Evolutionary conservation across 2,329 filamentous ascomycete species (phyloP), one percentile per base, ranked within the genome.

Genomic region (Aaosphaeria arxii): DNA sequence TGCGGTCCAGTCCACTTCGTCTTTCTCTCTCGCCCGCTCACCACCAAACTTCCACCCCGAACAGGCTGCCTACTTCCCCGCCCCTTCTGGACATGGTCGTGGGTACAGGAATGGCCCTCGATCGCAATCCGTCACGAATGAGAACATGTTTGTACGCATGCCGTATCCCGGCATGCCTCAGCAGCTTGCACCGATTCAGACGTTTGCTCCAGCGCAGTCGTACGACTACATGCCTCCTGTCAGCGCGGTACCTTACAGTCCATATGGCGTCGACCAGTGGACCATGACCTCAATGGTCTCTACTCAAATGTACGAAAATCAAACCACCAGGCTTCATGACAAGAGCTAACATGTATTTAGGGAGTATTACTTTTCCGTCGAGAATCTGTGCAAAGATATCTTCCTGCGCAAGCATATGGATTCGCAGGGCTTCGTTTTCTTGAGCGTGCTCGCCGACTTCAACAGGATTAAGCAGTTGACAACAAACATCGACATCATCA

Each of bases 331-430:
- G 33, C 33, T 36, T 36, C 33, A 24, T 24, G 17, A 24, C 17
- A 24, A 2, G 33, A 36, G 33, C n/a, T 9, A 36, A 36, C 33
- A 36, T 36, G 33, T 36, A 2, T 11, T 80, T 64, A 81, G 91
- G 35, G 90, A 96, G 63, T 99, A 96, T 75, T 99, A 99, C 72
- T 96, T 99, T 73, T 97, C 92, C 0, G 82, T 96, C 30, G 89
- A 96, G 63, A 99, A 99, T 67, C 79, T 97, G 43, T 88, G 89
- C 79, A 96, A 96, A 72, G 94, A 99, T 64, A 79, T 89, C 63
- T 97, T 85, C 71, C 78, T 99, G 50, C 86, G 94, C 48, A 85
- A 83, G 62, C 86, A 91, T 59, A 97, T 99, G 94, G 92, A 99
- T 66, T 89, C 88, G 1, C 89, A 97, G 69, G 94, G 94, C 13